phyloP scores from a whole-genome alignment of 2,329 filamentous ascomycete species.

The Penicillium sp. region DNA sequence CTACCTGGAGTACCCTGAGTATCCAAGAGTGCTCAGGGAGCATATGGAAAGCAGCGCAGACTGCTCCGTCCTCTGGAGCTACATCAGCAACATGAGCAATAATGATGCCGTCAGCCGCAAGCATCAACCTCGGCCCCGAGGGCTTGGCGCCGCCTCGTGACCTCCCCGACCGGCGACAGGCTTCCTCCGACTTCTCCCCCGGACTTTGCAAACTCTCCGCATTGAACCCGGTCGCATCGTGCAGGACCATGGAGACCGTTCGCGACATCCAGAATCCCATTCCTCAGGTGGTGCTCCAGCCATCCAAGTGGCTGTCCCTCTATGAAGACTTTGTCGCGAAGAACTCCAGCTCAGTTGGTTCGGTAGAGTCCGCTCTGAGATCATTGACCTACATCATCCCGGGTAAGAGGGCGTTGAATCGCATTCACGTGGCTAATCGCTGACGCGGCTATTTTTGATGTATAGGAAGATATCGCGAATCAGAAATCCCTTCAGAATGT shows the following conservation, averaged over 20 bases:
- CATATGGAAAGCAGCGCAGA: no score
- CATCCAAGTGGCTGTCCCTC: slow-evolving; percentile 43
- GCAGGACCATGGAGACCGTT: slow-evolving; percentile 36
- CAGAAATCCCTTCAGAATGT: slow-evolving; percentile 58
- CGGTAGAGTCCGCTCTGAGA: slow-evolving; percentile 90
- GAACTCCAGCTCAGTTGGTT: slow-evolving; percentile 89
- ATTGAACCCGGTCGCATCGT: slow-evolving; percentile 9
- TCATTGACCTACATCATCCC: slow-evolving; percentile 96
- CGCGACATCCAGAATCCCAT: slow-evolving; percentile 32
- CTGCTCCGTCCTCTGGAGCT: no score
- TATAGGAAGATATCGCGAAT: slow-evolving; percentile 61
- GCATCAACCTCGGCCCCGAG: slow-evolving; percentile 29
- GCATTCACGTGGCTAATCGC: neutral
- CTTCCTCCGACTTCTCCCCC: slow-evolving; percentile 9
- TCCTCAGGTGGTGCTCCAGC: slow-evolving; percentile 35
- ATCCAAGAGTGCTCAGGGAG: no score
- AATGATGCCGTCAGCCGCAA: slow-evolving; percentile 6
- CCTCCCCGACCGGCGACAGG: slow-evolving; percentile 9
- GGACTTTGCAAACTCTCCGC: slow-evolving; percentile 11
- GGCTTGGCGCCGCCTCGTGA: slow-evolving; percentile 32
- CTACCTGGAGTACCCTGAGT: no score
- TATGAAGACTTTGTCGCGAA: slow-evolving; percentile 82
- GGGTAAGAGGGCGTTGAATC: slow-evolving; percentile 46
- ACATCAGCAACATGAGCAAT: no score
- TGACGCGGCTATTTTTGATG: neutral